Percentiles rank a stretch among this genome's conserved stretches.
These are phyloP conservation scores for Solanum paucissectum DNA, from an alignment of 257 asterid genomes.

Conservation along the genomic window DNA sequence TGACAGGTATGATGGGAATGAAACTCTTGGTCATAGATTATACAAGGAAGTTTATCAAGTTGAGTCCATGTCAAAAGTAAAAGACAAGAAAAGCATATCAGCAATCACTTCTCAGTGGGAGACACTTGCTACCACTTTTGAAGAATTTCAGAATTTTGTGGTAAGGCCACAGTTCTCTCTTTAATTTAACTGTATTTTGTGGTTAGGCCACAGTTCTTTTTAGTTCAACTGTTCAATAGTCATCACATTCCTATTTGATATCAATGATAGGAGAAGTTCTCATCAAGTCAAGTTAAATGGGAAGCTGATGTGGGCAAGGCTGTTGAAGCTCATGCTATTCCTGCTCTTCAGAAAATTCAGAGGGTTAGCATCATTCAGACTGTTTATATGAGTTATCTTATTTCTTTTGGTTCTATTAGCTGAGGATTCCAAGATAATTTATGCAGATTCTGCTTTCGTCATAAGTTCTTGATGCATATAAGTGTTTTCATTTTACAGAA, in stretches of 20 bases:
- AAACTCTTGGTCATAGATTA: conserved; percentile 59
- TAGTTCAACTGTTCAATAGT: conserved; percentile 1
- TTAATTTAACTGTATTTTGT: conserved; percentile 18
- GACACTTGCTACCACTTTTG: conserved; percentile 72
- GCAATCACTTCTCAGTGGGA: conserved; percentile 56
- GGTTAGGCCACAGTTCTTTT: conserved; percentile 29
- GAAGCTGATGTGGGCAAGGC: conserved; percentile 53
- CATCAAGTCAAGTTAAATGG: conserved; percentile 45
- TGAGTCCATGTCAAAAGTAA: conserved; percentile 19
- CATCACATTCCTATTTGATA: conserved; percentile 6
- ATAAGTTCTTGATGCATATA: background rate
- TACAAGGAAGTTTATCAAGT: conserved; percentile 52
- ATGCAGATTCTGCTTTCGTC: background rate
- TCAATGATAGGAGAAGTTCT: conserved; percentile 41
- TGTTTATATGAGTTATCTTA: background rate
- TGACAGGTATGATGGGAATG: conserved; percentile 76
- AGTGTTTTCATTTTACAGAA: conserved; percentile 40
- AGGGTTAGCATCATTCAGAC: conserved; percentile 39
- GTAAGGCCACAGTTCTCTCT: conserved; percentile 25
- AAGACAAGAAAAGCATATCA: conserved; percentile 15
- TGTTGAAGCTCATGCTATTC: conserved; percentile 42
- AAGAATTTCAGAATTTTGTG: conserved; percentile 61
- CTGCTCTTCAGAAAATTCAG: conserved; percentile 58
- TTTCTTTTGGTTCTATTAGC: background rate
- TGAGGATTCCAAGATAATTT: background rate